A percentile compares a stretch with the other conserved stretches of the same genome.
Evolutionary conservation across 192 early-diverging fungal species (phyloP).

Genomic region (Coemansia nantahalensis): DNA sequence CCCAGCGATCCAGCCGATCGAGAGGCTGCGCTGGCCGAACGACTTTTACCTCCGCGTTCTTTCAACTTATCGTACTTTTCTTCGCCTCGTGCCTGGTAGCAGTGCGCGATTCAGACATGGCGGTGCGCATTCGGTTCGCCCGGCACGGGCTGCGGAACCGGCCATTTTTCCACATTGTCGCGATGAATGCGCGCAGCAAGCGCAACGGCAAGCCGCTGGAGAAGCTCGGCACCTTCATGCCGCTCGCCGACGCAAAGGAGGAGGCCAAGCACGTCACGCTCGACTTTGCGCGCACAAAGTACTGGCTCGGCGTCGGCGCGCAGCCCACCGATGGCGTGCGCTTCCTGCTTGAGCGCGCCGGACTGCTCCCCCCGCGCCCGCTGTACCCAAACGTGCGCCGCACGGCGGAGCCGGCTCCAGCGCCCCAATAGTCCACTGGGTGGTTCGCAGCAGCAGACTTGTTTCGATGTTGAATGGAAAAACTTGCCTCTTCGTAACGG

Average conservation of each 20-base stretch:
- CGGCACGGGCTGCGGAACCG: conserved; percentile 86
- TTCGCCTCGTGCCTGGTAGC: neutral
- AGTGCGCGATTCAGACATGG: conserved; percentile 40
- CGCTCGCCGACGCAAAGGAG: conserved; percentile 66
- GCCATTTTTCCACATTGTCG: conserved; percentile 95
- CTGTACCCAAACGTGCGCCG: conserved; percentile 40
- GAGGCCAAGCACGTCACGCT: conserved; percentile 83
- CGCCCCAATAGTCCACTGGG: neutral
- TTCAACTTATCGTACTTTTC: neutral
- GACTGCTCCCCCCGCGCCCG: conserved; percentile 45
- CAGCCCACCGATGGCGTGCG: conserved; percentile 90
- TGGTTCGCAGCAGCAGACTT: too few species aligned
- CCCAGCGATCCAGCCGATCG: too few species aligned
- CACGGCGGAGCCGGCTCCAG: conserved; percentile 6
- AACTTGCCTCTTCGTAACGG: too few species aligned
- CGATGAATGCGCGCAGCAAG: conserved; percentile 72
- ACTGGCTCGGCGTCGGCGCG: conserved; percentile 97
- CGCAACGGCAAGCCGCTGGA: conserved; percentile 91
- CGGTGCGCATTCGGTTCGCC: conserved; percentile 83
- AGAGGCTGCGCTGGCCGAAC: too few species aligned
- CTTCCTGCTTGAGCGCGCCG: conserved; percentile 67
- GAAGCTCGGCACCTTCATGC: conserved; percentile 87
- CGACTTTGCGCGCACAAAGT: conserved; percentile 87
- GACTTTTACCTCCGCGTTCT: neutral
- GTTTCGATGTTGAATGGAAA: too few species aligned